A percentile compares a stretch with the other conserved stretches of the same genome.
These are phyloP conservation scores for Suhomyces bolitotheri DNA, from an alignment of 1,139 yeast genomes.

Conservation along the genomic window DNA sequence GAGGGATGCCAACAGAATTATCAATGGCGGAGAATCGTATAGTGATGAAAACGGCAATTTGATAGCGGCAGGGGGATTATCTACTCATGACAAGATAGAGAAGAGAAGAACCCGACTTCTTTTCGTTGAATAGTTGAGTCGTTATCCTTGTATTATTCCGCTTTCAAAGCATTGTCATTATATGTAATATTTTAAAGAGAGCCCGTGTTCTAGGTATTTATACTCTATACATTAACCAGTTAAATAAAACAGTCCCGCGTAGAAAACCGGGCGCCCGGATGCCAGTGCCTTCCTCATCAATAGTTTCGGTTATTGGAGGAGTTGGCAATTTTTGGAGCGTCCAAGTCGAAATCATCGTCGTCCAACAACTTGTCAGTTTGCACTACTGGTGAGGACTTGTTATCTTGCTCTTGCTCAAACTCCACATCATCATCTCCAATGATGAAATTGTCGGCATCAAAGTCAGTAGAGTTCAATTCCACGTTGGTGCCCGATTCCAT, in stretches of 20 bases:
- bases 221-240: conserved; percentile 1
- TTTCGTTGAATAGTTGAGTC: conserved; percentile 30
- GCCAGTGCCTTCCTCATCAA: not conserved
- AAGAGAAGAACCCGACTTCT: conserved; percentile 47
- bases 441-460: conserved; percentile 40
- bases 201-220: conserved; percentile 1
- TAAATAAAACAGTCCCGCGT: too few species aligned
- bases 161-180: conserved; percentile 3
- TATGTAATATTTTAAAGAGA: conserved; percentile 5
- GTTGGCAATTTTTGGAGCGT: conserved; percentile 1
- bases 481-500: conserved; percentile 35
- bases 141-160: conserved; percentile 1
- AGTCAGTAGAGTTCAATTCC: conserved; percentile 37
- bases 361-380: not conserved
- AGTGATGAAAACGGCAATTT: conserved; percentile 26
- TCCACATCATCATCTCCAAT: conserved; percentile 28
- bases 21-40: conserved; percentile 24
- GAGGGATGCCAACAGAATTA: conserved; percentile 34
- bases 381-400: too few species aligned
- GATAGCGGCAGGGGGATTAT: conserved; percentile 28
- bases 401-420: not conserved
- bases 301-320: conserved; percentile 10
- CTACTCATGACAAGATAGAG: conserved; percentile 39
- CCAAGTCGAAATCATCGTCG: conserved; percentile 1
- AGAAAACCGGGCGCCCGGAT: too few species aligned